A percentile compares a stretch with the other conserved stretches of the same genome.
These are phyloP conservation scores for Escallonia rubra DNA, from an alignment of 129 eudicot genomes.

Conservation along the genomic window DNA sequence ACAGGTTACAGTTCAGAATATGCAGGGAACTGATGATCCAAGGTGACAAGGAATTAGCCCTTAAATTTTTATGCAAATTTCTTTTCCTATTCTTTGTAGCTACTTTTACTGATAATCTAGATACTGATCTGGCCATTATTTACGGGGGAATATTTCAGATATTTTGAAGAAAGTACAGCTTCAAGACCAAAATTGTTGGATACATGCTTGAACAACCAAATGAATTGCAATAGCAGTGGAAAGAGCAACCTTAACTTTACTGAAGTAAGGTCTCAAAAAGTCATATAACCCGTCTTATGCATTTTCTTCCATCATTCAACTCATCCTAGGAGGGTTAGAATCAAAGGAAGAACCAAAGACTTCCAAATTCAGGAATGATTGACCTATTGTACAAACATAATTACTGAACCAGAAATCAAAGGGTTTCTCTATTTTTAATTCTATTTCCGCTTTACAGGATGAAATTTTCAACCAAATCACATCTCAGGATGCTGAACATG, in stretches of 20 bases:
- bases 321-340: neutral
- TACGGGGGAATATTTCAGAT: constrained; percentile 32
- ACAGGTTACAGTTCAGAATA: constrained; percentile 79
- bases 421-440: neutral
- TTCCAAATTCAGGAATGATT: neutral
- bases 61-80: neutral
- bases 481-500: constrained; percentile 20
- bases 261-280: constrained; percentile 42
- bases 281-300: neutral
- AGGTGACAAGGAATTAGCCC: constrained; percentile 40
- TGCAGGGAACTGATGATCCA: constrained; percentile 53
- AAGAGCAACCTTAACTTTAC: constrained; percentile 24
- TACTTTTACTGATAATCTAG: neutral
- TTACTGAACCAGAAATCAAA: too few species aligned
- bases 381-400: neutral
- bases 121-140: neutral
- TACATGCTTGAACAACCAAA: constrained; percentile 39
- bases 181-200: constrained; percentile 14
- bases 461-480: constrained; percentile 16
- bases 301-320: neutral
- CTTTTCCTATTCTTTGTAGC: neutral
- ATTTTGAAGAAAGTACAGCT: constrained; percentile 38
- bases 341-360: neutral
- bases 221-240: constrained; percentile 31
- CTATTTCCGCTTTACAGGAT: constrained; percentile 34